Percentiles rank a stretch among this genome's conserved stretches.
Evolutionary conservation across 1,284 basidiomycete genomes (phyloP).

Genomic region (Cystobasidium pallidum): DNA sequence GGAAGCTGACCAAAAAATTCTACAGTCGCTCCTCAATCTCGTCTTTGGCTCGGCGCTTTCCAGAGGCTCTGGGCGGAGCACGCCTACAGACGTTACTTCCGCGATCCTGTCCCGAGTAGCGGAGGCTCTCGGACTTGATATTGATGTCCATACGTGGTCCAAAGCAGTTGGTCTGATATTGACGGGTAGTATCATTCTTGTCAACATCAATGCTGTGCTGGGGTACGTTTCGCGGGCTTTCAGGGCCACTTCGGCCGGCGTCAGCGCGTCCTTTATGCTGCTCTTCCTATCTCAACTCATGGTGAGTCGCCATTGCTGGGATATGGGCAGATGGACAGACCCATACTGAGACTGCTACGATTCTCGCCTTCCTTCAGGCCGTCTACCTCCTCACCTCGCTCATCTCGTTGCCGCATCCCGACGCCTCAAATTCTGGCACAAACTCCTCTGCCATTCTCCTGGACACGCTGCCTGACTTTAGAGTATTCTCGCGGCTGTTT

Average conservation of each 20-base stretch:
- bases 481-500: slow-evolving; percentile 58
- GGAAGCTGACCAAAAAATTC: background rate
- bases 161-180: slow-evolving; percentile 56
- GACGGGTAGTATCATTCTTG: slow-evolving; percentile 57
- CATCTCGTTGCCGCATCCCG: slow-evolving; percentile 57
- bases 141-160: slow-evolving; percentile 57
- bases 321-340: no score
- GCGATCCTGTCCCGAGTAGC: slow-evolving; percentile 54
- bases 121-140: slow-evolving; percentile 54
- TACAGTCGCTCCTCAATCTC: slow-evolving; percentile 54
- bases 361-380: slow-evolving; percentile 52
- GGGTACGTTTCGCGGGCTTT: slow-evolving; percentile 56
- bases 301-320: slow-evolving; percentile 46
- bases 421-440: slow-evolving; percentile 47
- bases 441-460: slow-evolving; percentile 51
- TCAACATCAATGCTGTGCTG: slow-evolving; percentile 57
- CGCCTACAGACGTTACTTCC: slow-evolving; percentile 52
- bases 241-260: slow-evolving; percentile 56
- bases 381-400: slow-evolving; percentile 59
- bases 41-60: slow-evolving; percentile 52
- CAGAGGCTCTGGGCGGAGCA: slow-evolving; percentile 5
- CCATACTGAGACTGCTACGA: no score
- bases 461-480: slow-evolving; percentile 57
- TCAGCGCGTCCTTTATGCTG: slow-evolving; percentile 58
- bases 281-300: slow-evolving; percentile 58